A percentile compares a stretch with the other conserved stretches of the same genome.
phyloP scores from a whole-genome alignment of 2,329 filamentous ascomycete genomes.

The Tricladium varicosporioides region DNA sequence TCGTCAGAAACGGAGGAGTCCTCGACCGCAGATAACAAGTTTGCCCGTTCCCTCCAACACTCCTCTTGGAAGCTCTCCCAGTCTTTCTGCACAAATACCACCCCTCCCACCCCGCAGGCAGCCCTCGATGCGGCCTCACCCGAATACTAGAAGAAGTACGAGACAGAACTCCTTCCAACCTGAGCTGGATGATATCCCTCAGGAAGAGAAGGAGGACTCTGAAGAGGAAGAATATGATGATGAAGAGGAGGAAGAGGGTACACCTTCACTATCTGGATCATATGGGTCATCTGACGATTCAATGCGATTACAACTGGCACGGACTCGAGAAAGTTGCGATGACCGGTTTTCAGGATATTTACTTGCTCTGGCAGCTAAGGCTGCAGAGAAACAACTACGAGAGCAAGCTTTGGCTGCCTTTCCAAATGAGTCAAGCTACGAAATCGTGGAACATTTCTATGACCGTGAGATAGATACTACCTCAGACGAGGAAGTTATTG shows the following conservation, averaged over 20 bases:
- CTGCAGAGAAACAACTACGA: slow-evolving; percentile 76
- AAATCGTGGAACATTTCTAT: slow-evolving; percentile 37
- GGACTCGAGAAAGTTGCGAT: slow-evolving; percentile 68
- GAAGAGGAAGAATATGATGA: slow-evolving; percentile 33
- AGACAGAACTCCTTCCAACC: slow-evolving; percentile 40
- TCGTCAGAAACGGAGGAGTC: slow-evolving; percentile 23
- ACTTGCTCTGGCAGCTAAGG: slow-evolving; percentile 74
- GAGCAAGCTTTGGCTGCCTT: slow-evolving; percentile 76
- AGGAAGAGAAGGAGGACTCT: slow-evolving; percentile 44
- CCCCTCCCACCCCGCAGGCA: slow-evolving; percentile 39
- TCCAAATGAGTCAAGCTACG: slow-evolving; percentile 57
- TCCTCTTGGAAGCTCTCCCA: slow-evolving; percentile 38
- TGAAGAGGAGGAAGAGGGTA: slow-evolving; percentile 25
- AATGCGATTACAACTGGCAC: slow-evolving; percentile 40
- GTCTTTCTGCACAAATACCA: slow-evolving; percentile 32
- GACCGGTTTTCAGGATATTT: slow-evolving; percentile 75
- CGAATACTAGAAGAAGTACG: slow-evolving; percentile 40
- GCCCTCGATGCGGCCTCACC: slow-evolving; percentile 40
- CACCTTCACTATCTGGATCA: slow-evolving; percentile 33
- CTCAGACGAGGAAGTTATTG: slow-evolving; percentile 34
- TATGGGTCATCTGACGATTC: slow-evolving; percentile 35
- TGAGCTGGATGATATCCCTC: slow-evolving; percentile 37
- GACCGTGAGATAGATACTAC: slow-evolving; percentile 32
- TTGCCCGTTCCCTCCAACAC: slow-evolving; percentile 36
- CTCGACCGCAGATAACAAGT: slow-evolving; percentile 15